Evolutionary conservation across 352 stramenopile genomes (phyloP).

Genomic region (Globisporangium parvum): DNA sequence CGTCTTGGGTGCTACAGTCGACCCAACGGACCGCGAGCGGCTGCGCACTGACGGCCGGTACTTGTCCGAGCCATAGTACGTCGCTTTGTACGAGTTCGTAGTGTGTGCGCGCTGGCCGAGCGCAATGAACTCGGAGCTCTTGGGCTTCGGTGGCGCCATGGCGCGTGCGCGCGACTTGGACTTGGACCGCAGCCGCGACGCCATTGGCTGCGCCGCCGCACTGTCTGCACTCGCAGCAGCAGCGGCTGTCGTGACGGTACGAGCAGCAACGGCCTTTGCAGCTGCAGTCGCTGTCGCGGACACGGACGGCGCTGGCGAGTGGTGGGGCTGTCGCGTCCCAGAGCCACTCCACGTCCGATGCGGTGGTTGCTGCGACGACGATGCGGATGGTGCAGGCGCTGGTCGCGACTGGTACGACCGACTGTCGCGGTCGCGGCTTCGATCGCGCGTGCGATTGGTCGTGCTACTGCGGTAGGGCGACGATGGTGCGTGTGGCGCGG

Average conservation of each 20-base stretch:
- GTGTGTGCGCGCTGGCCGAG: conserved; percentile 28
- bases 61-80: conserved; percentile 28
- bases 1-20: not conserved
- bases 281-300: not conserved
- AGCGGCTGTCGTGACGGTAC: not conserved
- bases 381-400: not conserved
- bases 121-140: conserved; percentile 40
- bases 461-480: not conserved
- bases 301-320: not conserved
- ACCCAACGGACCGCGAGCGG: conserved; percentile 23
- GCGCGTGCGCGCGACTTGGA: conserved; percentile 45
- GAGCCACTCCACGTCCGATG: not conserved
- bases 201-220: conserved; percentile 11
- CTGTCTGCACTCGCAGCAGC: conserved; percentile 1
- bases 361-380: not conserved
- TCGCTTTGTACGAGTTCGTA: conserved; percentile 19
- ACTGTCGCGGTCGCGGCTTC: not conserved
- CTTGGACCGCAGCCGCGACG: conserved; percentile 47
- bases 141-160: conserved; percentile 15
- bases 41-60: conserved; percentile 9
- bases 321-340: not conserved
- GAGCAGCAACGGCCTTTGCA: not conserved
- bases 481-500: not conserved
- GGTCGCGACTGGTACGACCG: not conserved
- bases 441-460: no score